A percentile compares a stretch with the other conserved stretches of the same genome.
phyloP scores from a whole-genome alignment of 257 asterid species.

The Verbena officinalis region DNA sequence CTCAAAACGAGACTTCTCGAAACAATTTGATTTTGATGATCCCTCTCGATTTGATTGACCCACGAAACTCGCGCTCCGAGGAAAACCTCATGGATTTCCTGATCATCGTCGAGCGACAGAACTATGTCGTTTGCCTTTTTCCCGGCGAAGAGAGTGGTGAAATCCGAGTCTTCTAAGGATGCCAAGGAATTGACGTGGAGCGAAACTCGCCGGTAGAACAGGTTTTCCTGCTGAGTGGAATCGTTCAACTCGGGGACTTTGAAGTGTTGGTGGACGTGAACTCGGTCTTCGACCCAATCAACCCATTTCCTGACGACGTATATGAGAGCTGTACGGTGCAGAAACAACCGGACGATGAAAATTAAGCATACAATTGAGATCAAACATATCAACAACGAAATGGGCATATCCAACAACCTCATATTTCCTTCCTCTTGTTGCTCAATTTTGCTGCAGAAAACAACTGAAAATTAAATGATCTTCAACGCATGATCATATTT shows the following conservation, averaged over 20 bases:
- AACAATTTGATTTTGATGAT: conserved; percentile 28
- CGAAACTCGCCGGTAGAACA: conserved; percentile 49
- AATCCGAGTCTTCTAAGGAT: conserved; percentile 64
- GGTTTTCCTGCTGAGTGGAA: conserved; percentile 54
- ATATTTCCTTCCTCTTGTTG: neutral
- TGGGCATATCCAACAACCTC: conserved; percentile 6
- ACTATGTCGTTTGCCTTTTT: conserved; percentile 53
- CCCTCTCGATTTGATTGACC: conserved; percentile 38
- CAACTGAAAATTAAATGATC: too few relatives aligned
- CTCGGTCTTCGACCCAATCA: conserved; percentile 57
- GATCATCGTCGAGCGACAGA: conserved; percentile 49
- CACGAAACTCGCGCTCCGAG: conserved; percentile 65
- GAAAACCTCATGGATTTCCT: conserved; percentile 49
- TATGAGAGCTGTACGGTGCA: conserved; percentile 73
- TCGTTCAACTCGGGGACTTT: conserved; percentile 65
- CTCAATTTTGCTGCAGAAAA: too few relatives aligned
- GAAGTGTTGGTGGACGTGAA: conserved; percentile 70
- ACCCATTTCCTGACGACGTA: conserved; percentile 47
- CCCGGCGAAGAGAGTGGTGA: conserved; percentile 60
- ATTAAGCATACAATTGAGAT: conserved; percentile 24
- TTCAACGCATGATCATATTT: neutral
- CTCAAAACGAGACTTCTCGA: conserved; percentile 45
- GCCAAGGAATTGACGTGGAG: conserved; percentile 55
- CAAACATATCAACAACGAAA: conserved; percentile 37
- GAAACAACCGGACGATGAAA: conserved; percentile 48